These are phyloP conservation scores for Jaminaea rosea DNA, from an alignment of 1,284 basidiomycete species.

Conservation along the genomic window DNA sequence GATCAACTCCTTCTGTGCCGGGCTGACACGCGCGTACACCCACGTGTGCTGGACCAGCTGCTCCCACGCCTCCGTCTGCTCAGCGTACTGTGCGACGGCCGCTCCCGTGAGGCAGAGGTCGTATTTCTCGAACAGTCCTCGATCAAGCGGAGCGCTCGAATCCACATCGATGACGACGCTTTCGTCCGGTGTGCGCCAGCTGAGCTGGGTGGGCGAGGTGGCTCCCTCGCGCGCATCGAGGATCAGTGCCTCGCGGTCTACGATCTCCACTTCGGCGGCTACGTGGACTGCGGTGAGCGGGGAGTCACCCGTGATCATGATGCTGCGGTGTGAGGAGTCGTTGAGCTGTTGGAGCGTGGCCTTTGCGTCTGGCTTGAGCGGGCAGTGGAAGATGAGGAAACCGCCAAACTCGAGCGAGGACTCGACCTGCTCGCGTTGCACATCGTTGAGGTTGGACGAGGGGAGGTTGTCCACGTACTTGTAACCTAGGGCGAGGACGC, in stretches of 20 bases:
- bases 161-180: slow-evolving; percentile 27
- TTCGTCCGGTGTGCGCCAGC: slow-evolving; percentile 40
- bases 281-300: slow-evolving; percentile 44
- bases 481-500: slow-evolving; percentile 45
- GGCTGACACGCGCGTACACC: slow-evolving; percentile 46
- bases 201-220: slow-evolving; percentile 27
- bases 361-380: slow-evolving; percentile 43
- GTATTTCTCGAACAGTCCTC: slow-evolving; percentile 39
- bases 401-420: slow-evolving; percentile 36
- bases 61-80: slow-evolving; percentile 26
- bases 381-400: slow-evolving; percentile 46
- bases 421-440: slow-evolving; percentile 40
- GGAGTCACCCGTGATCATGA: slow-evolving; percentile 48
- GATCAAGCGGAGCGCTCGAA: slow-evolving; percentile 31
- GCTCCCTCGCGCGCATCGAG: slow-evolving; percentile 36
- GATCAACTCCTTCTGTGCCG: slow-evolving; percentile 45
- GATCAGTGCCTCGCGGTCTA: slow-evolving; percentile 42
- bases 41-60: slow-evolving; percentile 42
- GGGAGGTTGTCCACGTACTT: slow-evolving; percentile 28
- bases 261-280: slow-evolving; percentile 44
- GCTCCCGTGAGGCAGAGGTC: slow-evolving; percentile 46
- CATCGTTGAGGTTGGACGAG: slow-evolving; percentile 19
- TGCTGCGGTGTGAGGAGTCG: slow-evolving; percentile 45
- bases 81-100: slow-evolving; percentile 35
- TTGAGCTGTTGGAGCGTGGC: slow-evolving; percentile 37